Evolutionary conservation across 1,284 basidiomycete genomes (phyloP), one percentile per base, ranked within the genome.

Genomic region (Apiotrichum gamsii): DNA sequence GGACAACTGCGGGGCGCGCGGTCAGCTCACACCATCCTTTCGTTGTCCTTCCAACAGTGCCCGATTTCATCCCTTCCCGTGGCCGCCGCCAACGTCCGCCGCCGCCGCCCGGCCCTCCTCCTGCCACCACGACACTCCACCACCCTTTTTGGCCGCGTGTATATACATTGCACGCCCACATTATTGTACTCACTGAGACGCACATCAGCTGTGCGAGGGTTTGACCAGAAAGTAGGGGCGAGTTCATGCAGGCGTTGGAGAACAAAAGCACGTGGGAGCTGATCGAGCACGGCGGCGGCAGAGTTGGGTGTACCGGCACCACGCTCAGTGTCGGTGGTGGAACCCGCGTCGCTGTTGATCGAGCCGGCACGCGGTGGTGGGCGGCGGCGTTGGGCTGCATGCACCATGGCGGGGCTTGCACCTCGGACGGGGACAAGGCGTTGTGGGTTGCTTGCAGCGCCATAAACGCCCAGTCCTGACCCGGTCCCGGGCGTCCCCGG

Each of bases 191-290:
- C 47, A 72, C 69, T 51, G 18, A 73, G 58, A n/a, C 59, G 53
- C 35, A 62, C 60, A 49, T 73, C 70, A 10, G 64, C 48, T 1
- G 63, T 62, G 8, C 57, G 54, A 0, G 64, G 59, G 23, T 60
- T 52, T 25, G 58, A 60, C 67, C 69, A 72, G 40, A 63, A 67
- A 28, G 57, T 51, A 4, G 49, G 52, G 9, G 70, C 70, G 9
- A 62, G 36, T 28, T 60, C 54, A 32, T 67, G 56, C 21, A 72
- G 51, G 25, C 61, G 60, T 47, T 62, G 54, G 33, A 70, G 39
- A 9, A 69, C 61, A 42, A 64, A 72, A 11, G 54, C 61, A 18
- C 57, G 54, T 0, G 65, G 60, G 9, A 67, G 60, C 14, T 58
- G 56, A 24, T 57, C 50, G n/a, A n/a, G n/a, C 23, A 62, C 30